Conservation (phyloP, 306 rosid genomes). For the Crataegus laevigata region DNA sequence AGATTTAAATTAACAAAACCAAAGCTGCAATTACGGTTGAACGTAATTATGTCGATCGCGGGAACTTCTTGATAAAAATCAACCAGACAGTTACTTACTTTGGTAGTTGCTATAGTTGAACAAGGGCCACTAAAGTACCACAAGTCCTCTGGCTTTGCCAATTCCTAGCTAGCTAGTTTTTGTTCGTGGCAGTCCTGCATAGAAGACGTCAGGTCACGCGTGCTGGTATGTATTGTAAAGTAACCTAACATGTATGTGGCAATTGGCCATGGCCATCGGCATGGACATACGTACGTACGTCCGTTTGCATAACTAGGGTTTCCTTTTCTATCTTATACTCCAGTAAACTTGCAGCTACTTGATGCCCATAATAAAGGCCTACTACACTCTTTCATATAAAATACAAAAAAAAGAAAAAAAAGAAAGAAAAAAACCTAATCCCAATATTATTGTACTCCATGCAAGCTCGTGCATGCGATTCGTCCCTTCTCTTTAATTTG, state of each 20-base stretch:
- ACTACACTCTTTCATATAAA: background rate
- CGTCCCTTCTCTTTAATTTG: background rate
- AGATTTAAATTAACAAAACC: too few relatives aligned
- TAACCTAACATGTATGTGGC: too few relatives aligned
- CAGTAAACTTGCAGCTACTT: background rate
- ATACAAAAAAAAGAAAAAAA: background rate
- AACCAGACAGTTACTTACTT: background rate
- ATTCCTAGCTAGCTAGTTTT: background rate
- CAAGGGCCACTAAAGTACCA: background rate
- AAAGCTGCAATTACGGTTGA: background rate
- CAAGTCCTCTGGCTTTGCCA: background rate
- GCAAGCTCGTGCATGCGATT: background rate
- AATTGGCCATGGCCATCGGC: background rate
- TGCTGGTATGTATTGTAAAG: too few relatives aligned
- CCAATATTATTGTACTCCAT: background rate
- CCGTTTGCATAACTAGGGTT: background rate
- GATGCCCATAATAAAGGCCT: background rate
- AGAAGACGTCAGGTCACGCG: background rate
- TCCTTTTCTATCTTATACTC: background rate
- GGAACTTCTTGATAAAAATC: too few relatives aligned
- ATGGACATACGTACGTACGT: background rate
- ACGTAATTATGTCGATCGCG: background rate
- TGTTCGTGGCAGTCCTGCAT: background rate
- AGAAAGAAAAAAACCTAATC: background rate
- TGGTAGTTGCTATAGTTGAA: background rate